These are phyloP conservation scores for Millerozyma miso DNA, from an alignment of 805 yeast species.

Conservation along the genomic window DNA sequence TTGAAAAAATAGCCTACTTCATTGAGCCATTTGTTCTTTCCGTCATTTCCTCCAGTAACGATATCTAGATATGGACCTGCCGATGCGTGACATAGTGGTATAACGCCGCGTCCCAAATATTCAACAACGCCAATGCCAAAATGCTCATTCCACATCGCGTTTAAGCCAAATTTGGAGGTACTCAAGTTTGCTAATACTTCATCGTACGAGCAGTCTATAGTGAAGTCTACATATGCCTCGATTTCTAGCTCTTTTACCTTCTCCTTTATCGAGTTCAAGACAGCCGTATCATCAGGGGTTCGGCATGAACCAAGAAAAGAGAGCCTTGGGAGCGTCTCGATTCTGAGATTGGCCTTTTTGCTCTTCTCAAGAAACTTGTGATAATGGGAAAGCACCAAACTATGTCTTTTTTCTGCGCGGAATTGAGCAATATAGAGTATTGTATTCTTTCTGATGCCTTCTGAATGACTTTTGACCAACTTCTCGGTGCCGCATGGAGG, in stretches of 20 bases:
- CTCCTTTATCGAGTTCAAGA: constrained; percentile 47
- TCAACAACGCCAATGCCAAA: constrained; percentile 98
- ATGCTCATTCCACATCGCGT: constrained; percentile 99
- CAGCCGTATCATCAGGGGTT: constrained; percentile 56
- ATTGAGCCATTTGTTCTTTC: constrained; percentile 22
- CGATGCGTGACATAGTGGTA: constrained; percentile 89
- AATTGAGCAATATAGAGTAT: constrained; percentile 81
- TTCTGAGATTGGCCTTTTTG: constrained; percentile 12
- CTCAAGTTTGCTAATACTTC: constrained; percentile 52
- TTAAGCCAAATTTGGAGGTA: constrained; percentile 69
- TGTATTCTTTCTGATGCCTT: constrained; percentile 26
- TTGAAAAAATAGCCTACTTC: constrained; percentile 80
- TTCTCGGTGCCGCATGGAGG: constrained; percentile 87
- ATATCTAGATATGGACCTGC: constrained; percentile 95
- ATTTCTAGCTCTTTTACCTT: constrained; percentile 31
- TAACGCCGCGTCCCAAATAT: constrained; percentile 76
- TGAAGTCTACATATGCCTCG: constrained; percentile 44
- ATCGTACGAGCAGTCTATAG: constrained; percentile 70
- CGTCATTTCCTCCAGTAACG: constrained; percentile 32
- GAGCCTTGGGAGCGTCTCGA: constrained; percentile 45
- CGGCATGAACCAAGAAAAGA: constrained; percentile 85
- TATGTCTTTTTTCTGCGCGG: constrained; percentile 92
- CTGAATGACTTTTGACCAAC: constrained; percentile 10
- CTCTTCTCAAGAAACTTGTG: constrained; percentile 42
- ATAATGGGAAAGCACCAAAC: constrained; percentile 61